phyloP scores from a whole-genome alignment of 2,329 filamentous ascomycete genomes.

The Fusarium compactum region DNA sequence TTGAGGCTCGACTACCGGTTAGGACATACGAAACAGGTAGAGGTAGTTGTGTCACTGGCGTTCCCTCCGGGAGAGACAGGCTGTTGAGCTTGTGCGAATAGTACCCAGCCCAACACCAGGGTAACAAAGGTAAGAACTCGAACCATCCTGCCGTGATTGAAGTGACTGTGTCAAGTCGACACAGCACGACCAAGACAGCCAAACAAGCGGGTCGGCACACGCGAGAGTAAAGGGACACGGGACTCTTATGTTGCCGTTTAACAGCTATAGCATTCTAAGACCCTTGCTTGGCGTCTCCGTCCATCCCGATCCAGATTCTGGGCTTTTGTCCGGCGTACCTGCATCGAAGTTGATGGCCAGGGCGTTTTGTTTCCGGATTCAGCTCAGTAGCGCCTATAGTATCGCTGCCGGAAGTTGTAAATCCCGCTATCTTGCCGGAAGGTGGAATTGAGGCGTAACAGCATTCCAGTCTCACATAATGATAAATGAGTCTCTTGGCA shows the following conservation, averaged over 20 bases:
- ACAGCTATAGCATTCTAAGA: neutral
- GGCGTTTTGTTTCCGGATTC: neutral
- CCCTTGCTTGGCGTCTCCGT: neutral
- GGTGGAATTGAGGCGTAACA: neutral
- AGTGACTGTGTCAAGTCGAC: fast-evolving
- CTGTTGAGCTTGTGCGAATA: neutral
- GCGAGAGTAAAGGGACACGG: no score
- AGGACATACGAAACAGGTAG: neutral
- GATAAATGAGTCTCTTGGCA: neutral
- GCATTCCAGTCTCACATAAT: neutral
- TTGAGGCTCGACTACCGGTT: fast-evolving
- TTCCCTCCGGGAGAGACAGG: neutral
- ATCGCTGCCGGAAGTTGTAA: no score
- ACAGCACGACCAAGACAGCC: neutral
- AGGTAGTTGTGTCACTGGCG: neutral
- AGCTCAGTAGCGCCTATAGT: neutral
- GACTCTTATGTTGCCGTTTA: no score
- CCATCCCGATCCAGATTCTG: neutral
- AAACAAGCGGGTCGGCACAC: no score
- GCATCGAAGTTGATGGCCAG: neutral
- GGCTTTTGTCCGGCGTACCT: neutral
- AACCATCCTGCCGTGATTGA: neutral
- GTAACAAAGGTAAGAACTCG: no score
- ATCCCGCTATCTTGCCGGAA: no score
- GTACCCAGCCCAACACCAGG: neutral